phyloP scores from a whole-genome alignment of 257 asterid species.

The Solanum virginianum region DNA sequence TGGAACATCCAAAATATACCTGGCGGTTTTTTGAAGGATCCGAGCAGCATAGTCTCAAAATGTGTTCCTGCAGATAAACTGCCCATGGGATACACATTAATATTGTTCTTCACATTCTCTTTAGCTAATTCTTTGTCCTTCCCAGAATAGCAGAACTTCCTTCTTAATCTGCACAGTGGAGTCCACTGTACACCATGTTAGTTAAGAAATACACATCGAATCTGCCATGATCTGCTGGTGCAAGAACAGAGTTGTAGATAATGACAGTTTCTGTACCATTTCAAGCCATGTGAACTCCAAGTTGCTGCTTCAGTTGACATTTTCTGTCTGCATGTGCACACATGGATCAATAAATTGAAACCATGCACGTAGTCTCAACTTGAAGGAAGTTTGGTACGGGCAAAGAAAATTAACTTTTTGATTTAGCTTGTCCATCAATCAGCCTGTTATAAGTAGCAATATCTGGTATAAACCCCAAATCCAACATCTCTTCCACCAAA shows the following conservation, averaged over 20 bases:
- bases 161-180: neutral
- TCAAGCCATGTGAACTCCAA: neutral
- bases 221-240: neutral
- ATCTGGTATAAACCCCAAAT: constrained; percentile 63
- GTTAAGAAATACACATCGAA: neutral
- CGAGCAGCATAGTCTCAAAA: neutral
- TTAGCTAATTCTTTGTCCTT: neutral
- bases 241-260: neutral
- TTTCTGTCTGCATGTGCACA: neutral
- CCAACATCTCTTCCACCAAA: constrained; percentile 85
- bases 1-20: neutral
- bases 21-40: neutral
- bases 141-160: neutral
- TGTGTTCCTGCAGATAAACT: neutral
- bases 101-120: neutral
- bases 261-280: neutral
- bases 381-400: neutral
- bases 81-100: neutral
- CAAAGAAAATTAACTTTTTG: constrained; percentile 6
- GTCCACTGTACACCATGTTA: neutral
- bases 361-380: neutral
- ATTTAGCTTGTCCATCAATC: constrained; percentile 44
- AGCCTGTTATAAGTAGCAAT: constrained; percentile 67
- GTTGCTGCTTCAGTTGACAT: neutral
- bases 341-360: neutral